phyloP scores from a whole-genome alignment of 208 protist species.

The Crithidia mellificae region DNA sequence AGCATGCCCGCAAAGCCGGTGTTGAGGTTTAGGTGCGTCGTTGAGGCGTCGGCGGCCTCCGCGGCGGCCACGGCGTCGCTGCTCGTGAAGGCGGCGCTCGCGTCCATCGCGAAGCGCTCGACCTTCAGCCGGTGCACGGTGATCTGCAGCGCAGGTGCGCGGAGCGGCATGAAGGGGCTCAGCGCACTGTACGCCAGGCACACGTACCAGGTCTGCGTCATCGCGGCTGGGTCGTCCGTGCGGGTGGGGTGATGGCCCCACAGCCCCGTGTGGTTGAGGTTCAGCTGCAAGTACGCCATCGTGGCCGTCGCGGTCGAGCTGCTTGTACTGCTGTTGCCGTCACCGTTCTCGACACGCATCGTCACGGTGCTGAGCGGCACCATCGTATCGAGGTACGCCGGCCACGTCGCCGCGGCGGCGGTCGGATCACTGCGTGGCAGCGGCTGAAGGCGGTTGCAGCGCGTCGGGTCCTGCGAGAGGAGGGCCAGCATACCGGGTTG shows the following conservation, averaged over 20 bases:
- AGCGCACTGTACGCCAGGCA: conserved; percentile 60
- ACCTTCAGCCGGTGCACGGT: conserved; percentile 49
- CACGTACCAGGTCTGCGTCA: conserved; percentile 50
- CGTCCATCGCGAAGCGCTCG: conserved; percentile 26
- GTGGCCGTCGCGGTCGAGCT: neutral
- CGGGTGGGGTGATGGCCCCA: conserved; percentile 47
- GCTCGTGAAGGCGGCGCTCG: conserved; percentile 25
- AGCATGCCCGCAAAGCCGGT: conserved; percentile 65
- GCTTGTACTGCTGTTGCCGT: neutral
- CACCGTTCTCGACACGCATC: conserved; percentile 9
- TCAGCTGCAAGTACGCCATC: conserved; percentile 61
- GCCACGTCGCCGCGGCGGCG: conserved; percentile 18
- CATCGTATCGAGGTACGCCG: conserved; percentile 54
- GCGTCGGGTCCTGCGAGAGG: conserved; percentile 32
- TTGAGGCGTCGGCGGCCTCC: conserved; percentile 24
- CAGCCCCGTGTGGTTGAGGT: conserved; percentile 73
- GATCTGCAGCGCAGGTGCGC: conserved; percentile 32
- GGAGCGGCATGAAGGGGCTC: conserved; percentile 45
- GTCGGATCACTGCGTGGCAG: conserved; percentile 22
- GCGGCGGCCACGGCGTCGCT: conserved; percentile 25
- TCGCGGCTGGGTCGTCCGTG: conserved; percentile 19
- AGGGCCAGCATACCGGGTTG: conserved; percentile 63
- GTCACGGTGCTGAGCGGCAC: conserved; percentile 50
- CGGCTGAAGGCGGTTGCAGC: conserved; percentile 47
- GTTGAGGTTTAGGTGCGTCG: conserved; percentile 53